Evolutionary conservation across 2,329 filamentous ascomycete species (phyloP).

Genomic region (Aspergillus udagawae): DNA sequence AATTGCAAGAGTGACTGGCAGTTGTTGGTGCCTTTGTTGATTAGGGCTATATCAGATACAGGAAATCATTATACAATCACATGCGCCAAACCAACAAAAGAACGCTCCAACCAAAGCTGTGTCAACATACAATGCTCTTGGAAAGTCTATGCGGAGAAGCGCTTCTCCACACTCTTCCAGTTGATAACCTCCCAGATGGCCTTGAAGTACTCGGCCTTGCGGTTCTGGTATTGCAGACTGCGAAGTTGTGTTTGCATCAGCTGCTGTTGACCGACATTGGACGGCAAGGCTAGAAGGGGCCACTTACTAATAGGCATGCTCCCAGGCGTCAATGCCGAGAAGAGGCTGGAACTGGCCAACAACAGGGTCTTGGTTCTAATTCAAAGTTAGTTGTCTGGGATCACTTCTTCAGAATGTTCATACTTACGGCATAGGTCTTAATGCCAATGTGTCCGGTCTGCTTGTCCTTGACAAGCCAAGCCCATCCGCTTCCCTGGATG

Average conservation of each 20-base stretch:
- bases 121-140: constrained; percentile 6
- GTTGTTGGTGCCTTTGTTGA: neutral
- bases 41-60: constrained; percentile 6
- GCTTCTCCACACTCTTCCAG: constrained; percentile 84
- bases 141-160: constrained; percentile 53
- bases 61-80: constrained; percentile 3
- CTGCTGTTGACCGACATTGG: neutral
- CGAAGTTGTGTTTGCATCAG: constrained; percentile 17
- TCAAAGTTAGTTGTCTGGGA: constrained; percentile 4
- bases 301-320: constrained; percentile 83
- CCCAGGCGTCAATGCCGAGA: constrained; percentile 89
- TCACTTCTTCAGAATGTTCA: neutral
- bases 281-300: neutral
- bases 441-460: constrained; percentile 56
- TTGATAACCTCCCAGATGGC: constrained; percentile 94
- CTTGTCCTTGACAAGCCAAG: constrained; percentile 60
- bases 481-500: constrained; percentile 64
- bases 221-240: constrained; percentile 88
- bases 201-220: constrained; percentile 92
- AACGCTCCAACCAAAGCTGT: constrained; percentile 11
- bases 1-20: too few relatives aligned
- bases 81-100: constrained; percentile 1
- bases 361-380: constrained; percentile 79
- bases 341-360: constrained; percentile 77
- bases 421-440: constrained; percentile 59